Percentiles rank a stretch among this genome's conserved stretches.
phyloP scores from a whole-genome alignment of 2,329 filamentous ascomycete genomes.

The Botrytis sinoallii region DNA sequence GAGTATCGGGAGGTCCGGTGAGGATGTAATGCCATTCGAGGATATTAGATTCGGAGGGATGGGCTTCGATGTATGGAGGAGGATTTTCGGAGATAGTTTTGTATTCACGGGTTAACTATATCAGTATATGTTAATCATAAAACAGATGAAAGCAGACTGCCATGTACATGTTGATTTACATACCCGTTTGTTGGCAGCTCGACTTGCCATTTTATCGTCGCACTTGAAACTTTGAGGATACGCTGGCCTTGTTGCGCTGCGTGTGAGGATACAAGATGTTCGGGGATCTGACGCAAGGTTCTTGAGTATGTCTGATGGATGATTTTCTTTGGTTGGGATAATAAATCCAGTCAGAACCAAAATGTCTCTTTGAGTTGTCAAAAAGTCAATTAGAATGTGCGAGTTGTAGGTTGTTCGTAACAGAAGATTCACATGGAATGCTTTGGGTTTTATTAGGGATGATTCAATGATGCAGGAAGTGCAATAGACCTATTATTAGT shows the following conservation, averaged over 20 bases:
- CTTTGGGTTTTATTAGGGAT: slow-evolving; percentile 5
- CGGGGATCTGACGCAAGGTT: background rate
- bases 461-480: background rate
- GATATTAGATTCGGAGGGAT: slow-evolving; percentile 88
- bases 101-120: slow-evolving; percentile 62
- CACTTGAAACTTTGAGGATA: slow-evolving; percentile 24
- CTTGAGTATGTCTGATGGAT: background rate
- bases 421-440: slow-evolving; percentile 14
- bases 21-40: slow-evolving; percentile 97
- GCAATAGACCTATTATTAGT: background rate
- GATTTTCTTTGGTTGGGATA: background rate
- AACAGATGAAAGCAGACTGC: background rate
- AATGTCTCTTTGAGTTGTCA: background rate
- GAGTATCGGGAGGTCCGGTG: slow-evolving; percentile 88
- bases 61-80: slow-evolving; percentile 82
- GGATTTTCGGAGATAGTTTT: slow-evolving; percentile 68
- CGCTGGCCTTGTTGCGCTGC: slow-evolving; percentile 7
- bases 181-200: slow-evolving; percentile 70
- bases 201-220: slow-evolving; percentile 59
- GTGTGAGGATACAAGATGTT: background rate
- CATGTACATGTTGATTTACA: background rate
- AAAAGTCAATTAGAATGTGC: background rate
- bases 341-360: background rate
- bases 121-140: background rate
- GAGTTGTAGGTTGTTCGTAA: background rate